These are phyloP conservation scores for Zasmidium cellare DNA, from an alignment of 2,329 filamentous ascomycete species.

Conservation along the genomic window DNA sequence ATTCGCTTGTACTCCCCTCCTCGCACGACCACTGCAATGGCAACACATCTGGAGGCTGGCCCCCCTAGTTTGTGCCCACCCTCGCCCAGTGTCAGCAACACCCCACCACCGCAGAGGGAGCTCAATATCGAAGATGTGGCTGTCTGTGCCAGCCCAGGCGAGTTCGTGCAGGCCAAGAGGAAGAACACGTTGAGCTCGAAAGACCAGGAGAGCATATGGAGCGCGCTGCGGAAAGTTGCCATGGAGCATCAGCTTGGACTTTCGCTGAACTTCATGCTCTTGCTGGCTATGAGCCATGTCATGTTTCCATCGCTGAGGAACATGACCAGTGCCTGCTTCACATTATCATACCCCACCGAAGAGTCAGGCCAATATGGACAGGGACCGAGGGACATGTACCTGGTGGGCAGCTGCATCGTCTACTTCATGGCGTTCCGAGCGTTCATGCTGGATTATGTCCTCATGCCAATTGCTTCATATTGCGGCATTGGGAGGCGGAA, in stretches of 20 bases:
- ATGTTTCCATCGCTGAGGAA: conserved; percentile 77
- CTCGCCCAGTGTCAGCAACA: conserved; percentile 15
- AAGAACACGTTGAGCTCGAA: conserved; percentile 18
- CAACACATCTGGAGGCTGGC: conserved; percentile 12
- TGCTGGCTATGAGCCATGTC: conserved; percentile 78
- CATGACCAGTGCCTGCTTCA: conserved; percentile 85
- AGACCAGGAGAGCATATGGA: conserved; percentile 33
- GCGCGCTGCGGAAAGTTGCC: conserved; percentile 36
- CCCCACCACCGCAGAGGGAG: conserved; percentile 21
- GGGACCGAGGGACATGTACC: conserved; percentile 76
- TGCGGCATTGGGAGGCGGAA: conserved; percentile 76
- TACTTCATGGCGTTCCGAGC: conserved; percentile 86
- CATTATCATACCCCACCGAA: conserved; percentile 68
- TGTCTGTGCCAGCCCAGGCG: conserved; percentile 27
- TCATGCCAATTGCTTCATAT: conserved; percentile 72
- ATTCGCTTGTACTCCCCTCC: neutral
- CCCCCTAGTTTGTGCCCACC: conserved; percentile 11
- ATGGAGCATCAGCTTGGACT: conserved; percentile 57
- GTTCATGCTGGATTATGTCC: conserved; percentile 79
- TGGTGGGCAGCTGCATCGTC: conserved; percentile 76
- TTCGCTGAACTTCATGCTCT: conserved; percentile 79
- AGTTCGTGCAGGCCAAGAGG: conserved; percentile 15
- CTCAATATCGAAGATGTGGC: conserved; percentile 23
- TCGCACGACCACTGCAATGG: conserved; percentile 10
- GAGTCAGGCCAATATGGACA: conserved; percentile 64